These are phyloP conservation scores for Exophiala oligosperma DNA, from an alignment of 2,329 filamentous ascomycete genomes.

Conservation along the genomic window DNA sequence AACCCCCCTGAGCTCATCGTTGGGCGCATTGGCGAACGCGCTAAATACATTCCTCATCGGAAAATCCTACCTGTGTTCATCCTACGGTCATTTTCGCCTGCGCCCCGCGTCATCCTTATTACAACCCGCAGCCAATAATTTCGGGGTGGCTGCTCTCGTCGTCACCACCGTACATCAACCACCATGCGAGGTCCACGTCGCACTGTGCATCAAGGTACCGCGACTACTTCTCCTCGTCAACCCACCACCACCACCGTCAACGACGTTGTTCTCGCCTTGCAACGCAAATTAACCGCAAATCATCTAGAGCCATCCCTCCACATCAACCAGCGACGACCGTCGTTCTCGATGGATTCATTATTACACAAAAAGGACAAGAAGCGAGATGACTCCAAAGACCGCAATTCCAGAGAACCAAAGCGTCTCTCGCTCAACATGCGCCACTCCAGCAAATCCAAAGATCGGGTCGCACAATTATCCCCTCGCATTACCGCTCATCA, in stretches of 20 bases:
- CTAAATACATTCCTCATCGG: no score
- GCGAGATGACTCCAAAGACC: conserved; percentile 36
- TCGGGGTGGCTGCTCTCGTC: background rate
- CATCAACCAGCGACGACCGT: conserved; percentile 35
- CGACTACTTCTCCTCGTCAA: conserved; percentile 15
- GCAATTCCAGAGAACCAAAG: conserved; percentile 41
- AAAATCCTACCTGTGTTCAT: no score
- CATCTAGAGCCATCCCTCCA: conserved; percentile 15
- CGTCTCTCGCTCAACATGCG: conserved; percentile 35
- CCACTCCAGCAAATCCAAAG: conserved; percentile 25
- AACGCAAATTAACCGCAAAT: conserved; percentile 24
- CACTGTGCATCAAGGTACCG: conserved; percentile 18
- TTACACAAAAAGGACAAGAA: conserved; percentile 38
- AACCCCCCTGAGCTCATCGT: no score
- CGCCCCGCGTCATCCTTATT: background rate
- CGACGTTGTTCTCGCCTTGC: conserved; percentile 27
- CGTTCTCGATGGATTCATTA: conserved; percentile 45
- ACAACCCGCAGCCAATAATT: background rate
- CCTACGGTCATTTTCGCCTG: background rate
- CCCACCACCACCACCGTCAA: conserved; percentile 21
- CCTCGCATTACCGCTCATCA: conserved; percentile 34
- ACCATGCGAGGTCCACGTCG: conserved; percentile 20
- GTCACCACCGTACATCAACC: background rate
- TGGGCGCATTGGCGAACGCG: no score
- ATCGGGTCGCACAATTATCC: conserved; percentile 15